phyloP scores from a whole-genome alignment of 352 stramenopile genomes.

The Phytophthora fragariaefolia region DNA sequence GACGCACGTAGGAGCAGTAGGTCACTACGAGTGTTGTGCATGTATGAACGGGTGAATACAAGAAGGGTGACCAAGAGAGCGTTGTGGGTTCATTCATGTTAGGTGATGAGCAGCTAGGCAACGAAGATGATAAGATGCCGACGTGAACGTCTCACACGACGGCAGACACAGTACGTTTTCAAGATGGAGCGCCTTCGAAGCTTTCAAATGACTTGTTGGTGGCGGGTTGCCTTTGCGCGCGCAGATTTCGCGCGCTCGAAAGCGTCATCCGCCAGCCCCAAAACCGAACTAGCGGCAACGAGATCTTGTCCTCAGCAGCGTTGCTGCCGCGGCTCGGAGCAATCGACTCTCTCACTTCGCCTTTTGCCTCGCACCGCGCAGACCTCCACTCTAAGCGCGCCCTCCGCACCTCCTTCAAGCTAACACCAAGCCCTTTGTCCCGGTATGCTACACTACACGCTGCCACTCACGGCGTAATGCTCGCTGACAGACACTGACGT shows the following conservation, averaged over 20 bases:
- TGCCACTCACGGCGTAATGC: not conserved
- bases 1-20: too few species aligned
- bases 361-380: too few species aligned
- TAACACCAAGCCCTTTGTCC: not conserved
- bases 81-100: too few species aligned
- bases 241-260: not conserved
- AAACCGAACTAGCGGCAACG: not conserved
- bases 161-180: not conserved
- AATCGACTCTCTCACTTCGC: too few species aligned
- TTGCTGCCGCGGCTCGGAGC: too few species aligned
- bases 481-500: not conserved
- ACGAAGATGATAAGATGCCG: too few species aligned
- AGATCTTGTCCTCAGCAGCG: too few species aligned
- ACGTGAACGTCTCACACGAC: not conserved
- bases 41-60: too few species aligned
- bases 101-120: too few species aligned
- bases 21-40: too few species aligned
- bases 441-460: not conserved
- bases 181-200: not conserved
- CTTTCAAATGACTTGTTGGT: not conserved
- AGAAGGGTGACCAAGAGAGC: too few species aligned
- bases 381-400: not conserved
- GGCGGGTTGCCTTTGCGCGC: not conserved
- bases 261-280: too few species aligned
- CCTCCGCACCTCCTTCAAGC: not conserved